Evolutionary conservation across 768 basidiomycete genomes (phyloP), one percentile per base, ranked within the genome.

Genomic region (Russula sp.): DNA sequence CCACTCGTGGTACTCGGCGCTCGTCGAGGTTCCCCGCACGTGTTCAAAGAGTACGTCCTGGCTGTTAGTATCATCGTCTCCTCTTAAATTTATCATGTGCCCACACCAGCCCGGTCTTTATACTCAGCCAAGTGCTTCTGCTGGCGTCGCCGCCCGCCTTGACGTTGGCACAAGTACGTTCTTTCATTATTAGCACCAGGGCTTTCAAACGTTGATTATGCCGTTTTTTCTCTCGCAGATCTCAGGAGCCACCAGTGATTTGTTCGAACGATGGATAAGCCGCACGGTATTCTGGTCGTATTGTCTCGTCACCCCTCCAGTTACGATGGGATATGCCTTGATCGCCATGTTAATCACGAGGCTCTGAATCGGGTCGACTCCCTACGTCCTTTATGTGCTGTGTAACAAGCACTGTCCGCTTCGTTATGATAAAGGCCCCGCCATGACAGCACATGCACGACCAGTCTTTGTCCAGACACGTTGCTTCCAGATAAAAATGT

Each of bases 231-330:
- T 18, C 22, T 11, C 13, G 3, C 78, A 90, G 79, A 92, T 94
- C 70, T 90, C 92, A 0, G 88, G 92, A 73, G 87, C 89, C 71
- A 89, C 79, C 0, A 90, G 91, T 5, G 90, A 92, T 69, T 87
- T 90, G 0, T 97, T 98, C 71, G 95, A 98, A 76, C 80, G 94
- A 1, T 80, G 97, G 38, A 90, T 97, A 74, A 88, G 86, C 64
- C 83, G 90, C 58, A 97, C 95, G 0, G 90, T 97, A 64, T 94
- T 94, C 73, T 94, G 93, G 92, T 82, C 88, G 1, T 98, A 96
- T 72, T 94, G 91, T 69, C 76, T 92, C 42, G 78, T 94, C 60
- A 94, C 94, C 0, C 94, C 94, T 2, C 90, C 90, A 3, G 80
- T 88, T 24, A 91, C 85, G 56, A 84, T 94, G 62, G 71, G 79